phyloP scores from a whole-genome alignment of 179 eudicot genomes.

The Nepenthes alata region DNA sequence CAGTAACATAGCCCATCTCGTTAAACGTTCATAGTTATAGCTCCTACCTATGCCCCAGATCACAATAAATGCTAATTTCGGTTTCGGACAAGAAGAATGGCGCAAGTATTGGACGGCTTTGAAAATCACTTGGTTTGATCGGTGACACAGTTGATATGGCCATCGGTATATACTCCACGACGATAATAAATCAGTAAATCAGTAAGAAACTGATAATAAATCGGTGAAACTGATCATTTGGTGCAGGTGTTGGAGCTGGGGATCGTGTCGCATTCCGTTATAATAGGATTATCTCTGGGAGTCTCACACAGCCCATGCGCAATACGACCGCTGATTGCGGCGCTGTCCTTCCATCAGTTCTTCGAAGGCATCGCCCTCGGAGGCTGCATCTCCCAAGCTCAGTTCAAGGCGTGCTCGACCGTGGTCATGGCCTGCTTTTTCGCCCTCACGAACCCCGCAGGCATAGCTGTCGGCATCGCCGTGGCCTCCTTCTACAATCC shows the following conservation, averaged over 20 bases:
- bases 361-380: slow-evolving; percentile 41
- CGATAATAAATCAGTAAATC: too few species aligned
- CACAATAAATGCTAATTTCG: too few species aligned
- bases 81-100: too few species aligned
- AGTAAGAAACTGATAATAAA: too few species aligned
- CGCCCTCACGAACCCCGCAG: slow-evolving; percentile 61
- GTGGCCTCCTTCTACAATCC: slow-evolving; percentile 52
- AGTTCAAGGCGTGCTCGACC: slow-evolving; percentile 33
- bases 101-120: too few species aligned
- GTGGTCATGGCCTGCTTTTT: slow-evolving; percentile 72
- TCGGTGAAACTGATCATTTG: too few species aligned
- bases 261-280: slow-evolving; percentile 27
- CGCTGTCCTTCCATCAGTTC: slow-evolving; percentile 39
- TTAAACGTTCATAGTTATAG: too few species aligned
- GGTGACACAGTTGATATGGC: too few species aligned
- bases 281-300: slow-evolving; percentile 32
- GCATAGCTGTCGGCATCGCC: slow-evolving; percentile 53
- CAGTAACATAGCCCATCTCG: too few species aligned
- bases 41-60: too few species aligned
- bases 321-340: slow-evolving; percentile 29
- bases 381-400: slow-evolving; percentile 40
- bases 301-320: slow-evolving; percentile 36
- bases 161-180: too few species aligned
- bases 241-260: slow-evolving; percentile 32
- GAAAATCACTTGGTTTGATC: too few species aligned